These are phyloP conservation scores for Stephania yunnanensis DNA, from an alignment of 164 flowering plant genomes.

Conservation along the genomic window DNA sequence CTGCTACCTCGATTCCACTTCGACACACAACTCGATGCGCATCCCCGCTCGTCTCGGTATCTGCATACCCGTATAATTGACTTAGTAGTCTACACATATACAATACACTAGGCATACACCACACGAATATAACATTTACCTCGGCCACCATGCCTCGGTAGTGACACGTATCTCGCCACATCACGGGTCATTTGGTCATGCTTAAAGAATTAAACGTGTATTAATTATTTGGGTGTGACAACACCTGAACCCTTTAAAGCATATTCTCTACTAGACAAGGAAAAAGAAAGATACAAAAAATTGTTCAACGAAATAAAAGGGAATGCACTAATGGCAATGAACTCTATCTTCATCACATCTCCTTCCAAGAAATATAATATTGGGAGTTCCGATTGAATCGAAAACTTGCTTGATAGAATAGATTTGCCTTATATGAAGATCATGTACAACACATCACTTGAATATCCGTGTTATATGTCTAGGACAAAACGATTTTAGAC, in stretches of 20 bases:
- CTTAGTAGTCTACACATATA: too few species aligned
- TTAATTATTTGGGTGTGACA: too few species aligned
- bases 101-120: too few species aligned
- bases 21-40: too few species aligned
- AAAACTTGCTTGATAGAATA: slow-evolving; percentile 8
- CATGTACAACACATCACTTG: slow-evolving; percentile 3
- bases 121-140: too few species aligned
- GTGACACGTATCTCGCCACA: too few species aligned
- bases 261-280: background rate
- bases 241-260: slow-evolving; percentile 8
- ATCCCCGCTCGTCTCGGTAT: too few species aligned
- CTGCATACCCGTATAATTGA: too few species aligned
- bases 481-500: slow-evolving; percentile 6
- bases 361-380: background rate
- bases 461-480: slow-evolving; percentile 5
- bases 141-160: too few species aligned
- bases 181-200: too few species aligned
- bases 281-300: background rate
- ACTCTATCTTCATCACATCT: slow-evolving; percentile 14
- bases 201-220: too few species aligned
- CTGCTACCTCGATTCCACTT: too few species aligned
- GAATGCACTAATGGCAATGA: slow-evolving; percentile 11
- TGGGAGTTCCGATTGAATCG: background rate
- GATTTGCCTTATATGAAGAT: background rate
- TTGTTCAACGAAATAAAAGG: background rate